Percentiles rank a stretch among this genome's conserved stretches.
phyloP scores from a whole-genome alignment of 345 rosid species.

The Hypericum perforatum region DNA sequence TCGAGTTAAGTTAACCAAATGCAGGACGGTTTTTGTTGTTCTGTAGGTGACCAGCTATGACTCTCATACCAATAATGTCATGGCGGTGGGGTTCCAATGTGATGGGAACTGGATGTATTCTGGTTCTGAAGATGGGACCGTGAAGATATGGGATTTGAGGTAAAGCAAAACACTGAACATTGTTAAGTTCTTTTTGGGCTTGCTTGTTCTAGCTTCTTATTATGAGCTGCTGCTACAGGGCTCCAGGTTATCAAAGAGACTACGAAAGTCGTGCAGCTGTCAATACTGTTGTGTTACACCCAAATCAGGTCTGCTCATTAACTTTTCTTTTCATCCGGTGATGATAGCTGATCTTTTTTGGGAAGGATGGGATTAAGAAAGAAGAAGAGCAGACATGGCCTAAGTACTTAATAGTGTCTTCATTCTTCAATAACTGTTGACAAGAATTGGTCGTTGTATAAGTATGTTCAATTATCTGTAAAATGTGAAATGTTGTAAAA shows the following conservation, averaged over 20 bases:
- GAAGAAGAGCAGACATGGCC: too few species aligned
- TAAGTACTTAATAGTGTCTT: too few species aligned
- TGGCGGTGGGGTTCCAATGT: constrained; percentile 96
- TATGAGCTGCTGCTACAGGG: constrained; percentile 40
- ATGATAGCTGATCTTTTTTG: too few species aligned
- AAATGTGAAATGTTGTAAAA: too few species aligned
- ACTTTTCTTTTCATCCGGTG: not conserved
- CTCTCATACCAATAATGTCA: constrained; percentile 88
- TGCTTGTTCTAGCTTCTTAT: constrained; percentile 6
- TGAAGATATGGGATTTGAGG: constrained; percentile 97
- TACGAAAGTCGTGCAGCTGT: constrained; percentile 96
- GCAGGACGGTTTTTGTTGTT: not conserved
- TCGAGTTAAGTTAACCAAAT: not conserved
- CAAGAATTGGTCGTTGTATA: too few species aligned
- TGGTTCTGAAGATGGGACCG: constrained; percentile 98
- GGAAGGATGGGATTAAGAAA: too few species aligned
- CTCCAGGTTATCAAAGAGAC: constrained; percentile 94
- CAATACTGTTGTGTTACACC: constrained; percentile 87
- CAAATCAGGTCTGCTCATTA: constrained; percentile 65
- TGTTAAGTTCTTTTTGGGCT: not conserved
- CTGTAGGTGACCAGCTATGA: constrained; percentile 80
- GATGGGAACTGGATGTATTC: constrained; percentile 99
- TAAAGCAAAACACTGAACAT: constrained; percentile 6
- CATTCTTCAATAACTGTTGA: too few species aligned
- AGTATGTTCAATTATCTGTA: too few species aligned